Conservation (phyloP, 495 filamentous ascomycete species). For the Trichocladium uniseriatum region DNA sequence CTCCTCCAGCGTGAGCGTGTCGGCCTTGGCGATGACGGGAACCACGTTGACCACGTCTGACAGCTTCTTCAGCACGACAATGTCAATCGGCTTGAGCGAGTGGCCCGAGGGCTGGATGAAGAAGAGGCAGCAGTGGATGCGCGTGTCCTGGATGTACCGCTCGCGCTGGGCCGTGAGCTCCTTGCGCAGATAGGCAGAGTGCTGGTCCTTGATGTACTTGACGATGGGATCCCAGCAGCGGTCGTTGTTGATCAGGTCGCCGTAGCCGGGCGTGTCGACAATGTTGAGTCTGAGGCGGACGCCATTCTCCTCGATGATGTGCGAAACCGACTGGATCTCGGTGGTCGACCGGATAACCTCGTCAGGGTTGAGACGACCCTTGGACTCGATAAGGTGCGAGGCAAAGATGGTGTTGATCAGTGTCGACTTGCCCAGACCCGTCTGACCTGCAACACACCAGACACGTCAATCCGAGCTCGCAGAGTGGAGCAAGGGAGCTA, state of each 20-base stretch:
- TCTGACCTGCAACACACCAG: conserved; percentile 64
- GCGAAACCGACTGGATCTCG: conserved; percentile 93
- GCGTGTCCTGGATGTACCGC: conserved; percentile 97
- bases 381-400: conserved; percentile 97
- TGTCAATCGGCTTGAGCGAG: conserved; percentile 97
- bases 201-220: conserved; percentile 99
- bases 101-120: conserved; percentile 99
- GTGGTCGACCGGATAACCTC: conserved; percentile 92
- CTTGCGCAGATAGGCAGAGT: conserved; percentile 98
- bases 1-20: conserved; percentile 94
- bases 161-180: conserved; percentile 99
- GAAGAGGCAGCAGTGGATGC: conserved; percentile 99
- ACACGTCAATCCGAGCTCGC: conserved; percentile 29
- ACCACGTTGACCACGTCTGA: conserved; percentile 99
- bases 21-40: conserved; percentile 96
- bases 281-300: conserved; percentile 95
- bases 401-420: conserved; percentile 99
- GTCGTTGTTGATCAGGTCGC: conserved; percentile 99
- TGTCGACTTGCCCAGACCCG: conserved; percentile 95
- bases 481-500: conserved; percentile 3
- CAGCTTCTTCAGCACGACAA: conserved; percentile 97
- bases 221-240: conserved; percentile 99
- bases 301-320: conserved; percentile 99
- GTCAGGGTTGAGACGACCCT: conserved; percentile 83
- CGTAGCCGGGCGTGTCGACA: conserved; percentile 95